Percentiles rank a stretch among this genome's conserved stretches.
Evolutionary conservation across 106 monocot genomes (phyloP).

Genomic region (Gastrodia elata): DNA sequence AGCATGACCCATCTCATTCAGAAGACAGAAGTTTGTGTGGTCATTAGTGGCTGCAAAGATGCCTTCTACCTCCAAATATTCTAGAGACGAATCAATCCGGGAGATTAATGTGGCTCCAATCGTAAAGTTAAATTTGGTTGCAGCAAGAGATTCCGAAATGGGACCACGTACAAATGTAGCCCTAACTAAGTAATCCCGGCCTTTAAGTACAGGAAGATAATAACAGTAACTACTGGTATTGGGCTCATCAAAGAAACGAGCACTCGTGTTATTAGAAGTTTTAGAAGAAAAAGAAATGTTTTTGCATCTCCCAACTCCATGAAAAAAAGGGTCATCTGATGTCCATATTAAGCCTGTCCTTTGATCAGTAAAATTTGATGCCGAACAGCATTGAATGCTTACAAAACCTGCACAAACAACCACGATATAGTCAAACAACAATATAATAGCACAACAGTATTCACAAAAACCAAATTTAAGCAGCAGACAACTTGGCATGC

Average conservation of each 20-base stretch:
- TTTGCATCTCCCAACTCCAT: conserved; percentile 15
- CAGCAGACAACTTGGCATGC: neutral
- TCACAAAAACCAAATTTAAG: neutral
- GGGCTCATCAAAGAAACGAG: conserved; percentile 15
- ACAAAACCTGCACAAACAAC: conserved; percentile 24
- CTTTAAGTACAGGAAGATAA: conserved; percentile 13
- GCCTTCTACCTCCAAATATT: conserved; percentile 13
- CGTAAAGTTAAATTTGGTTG: conserved; percentile 16
- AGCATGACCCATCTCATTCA: conserved; percentile 18
- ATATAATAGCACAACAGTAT: neutral
- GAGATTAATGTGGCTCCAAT: conserved; percentile 29
- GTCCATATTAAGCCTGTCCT: conserved; percentile 18
- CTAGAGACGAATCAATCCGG: conserved; percentile 19
- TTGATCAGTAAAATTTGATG: conserved; percentile 16
- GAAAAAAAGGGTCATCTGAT: conserved; percentile 18
- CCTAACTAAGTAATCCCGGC: conserved; percentile 23
- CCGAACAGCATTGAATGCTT: conserved; percentile 18
- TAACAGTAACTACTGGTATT: conserved; percentile 14
- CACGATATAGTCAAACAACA: neutral
- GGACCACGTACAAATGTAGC: conserved; percentile 16
- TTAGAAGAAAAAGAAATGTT: conserved; percentile 5
- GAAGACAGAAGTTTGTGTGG: conserved; percentile 19
- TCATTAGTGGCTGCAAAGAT: conserved; percentile 15
- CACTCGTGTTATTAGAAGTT: conserved; percentile 1
- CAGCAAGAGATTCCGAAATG: conserved; percentile 1